Evolutionary conservation across 805 yeast species (phyloP), one percentile per base, ranked within the genome.

Genomic region (Zygosaccharomyces pseudorouxii): DNA sequence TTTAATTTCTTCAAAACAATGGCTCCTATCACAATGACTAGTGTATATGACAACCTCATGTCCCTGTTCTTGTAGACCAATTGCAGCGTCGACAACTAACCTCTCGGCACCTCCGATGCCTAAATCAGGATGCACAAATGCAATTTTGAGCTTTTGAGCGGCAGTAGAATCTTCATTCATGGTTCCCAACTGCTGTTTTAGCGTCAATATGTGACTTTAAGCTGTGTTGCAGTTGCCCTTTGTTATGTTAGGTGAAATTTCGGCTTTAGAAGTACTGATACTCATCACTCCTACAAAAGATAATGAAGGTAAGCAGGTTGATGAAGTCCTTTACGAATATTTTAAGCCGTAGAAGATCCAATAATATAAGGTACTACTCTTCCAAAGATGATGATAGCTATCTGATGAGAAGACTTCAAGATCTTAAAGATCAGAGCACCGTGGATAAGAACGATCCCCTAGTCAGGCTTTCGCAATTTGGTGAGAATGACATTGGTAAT

Each of bases 51-150:
- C 73, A 9, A 93, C 81, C 0, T 72, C 73, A 62, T 86, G 82
- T 5, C 82, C 81, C 27, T 73, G 67, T 2, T 79, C 74, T 60
- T 92, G 89, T 23, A 93, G 70, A 0, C 96, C 96, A 3, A 89
- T 72, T 0, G 98, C 99, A 2, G 95, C 89, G 68, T 93, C 99
- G 1, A 93, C 96, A 1, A 93, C 89, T n/a, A 95, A 75, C 50
- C 99, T 75, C 64, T 93, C 99, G 1, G 99, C 99, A 3, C 99
- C 99, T 55, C 89, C 99, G 49, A 92, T 92, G 0, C 99, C 99
- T 46, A 93, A 71, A 69, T 93, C 99, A 0, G 99, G 99, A 63
- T 93, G 99, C 4, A 93, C 69, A 58, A 93, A 87, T 1, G 97
- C 97, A 30, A 92, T 76, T 51, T 74, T 80, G 75, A 78, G 59